Base-by-base conservation (phyloP, 768 basidiomycete genomes). In the Lactarius evosmus region DNA sequence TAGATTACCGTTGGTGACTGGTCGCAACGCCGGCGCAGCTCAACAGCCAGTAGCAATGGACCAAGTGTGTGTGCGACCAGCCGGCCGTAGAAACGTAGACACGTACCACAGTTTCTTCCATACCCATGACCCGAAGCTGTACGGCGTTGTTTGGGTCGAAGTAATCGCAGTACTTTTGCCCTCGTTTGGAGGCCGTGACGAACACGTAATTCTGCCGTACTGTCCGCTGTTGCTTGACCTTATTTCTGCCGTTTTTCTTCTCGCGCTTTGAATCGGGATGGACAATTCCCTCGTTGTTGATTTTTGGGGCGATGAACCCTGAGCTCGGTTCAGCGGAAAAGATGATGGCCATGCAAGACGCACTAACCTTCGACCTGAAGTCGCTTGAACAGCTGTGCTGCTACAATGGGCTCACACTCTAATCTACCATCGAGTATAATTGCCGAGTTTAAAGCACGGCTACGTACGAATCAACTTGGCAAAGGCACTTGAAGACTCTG, bases 341-440 rank as follows among this genome's bases (percentile, higher is more conserved):
- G 25, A 49, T 5, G 19, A 32, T 58, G 36, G 17, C 22, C 32
- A 55, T 34, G n/a, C 40, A 25, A 14, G 52, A 36, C 59, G 64
- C 8, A 19, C 4, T 30, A 17, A 88, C 91, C 88, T 79, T 92
- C 87, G 38, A 78, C 78, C 73, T 91, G 87, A 17, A 93, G 79
- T 52, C 86, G 76, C 70, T 83, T 85, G 69, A 91, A 81, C 36
- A 91, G 74, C 67, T 88, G 87, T 3, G 81, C 79, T 34, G 84
- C 82, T 7, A 86, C 77, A 17, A 79, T 71, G 53, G 80, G 76
- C 59, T 83, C 78, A 54, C 83, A 84, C 44, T 82, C 88, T 85
- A 65, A 33, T 12, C 59, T 38, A 63, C 55, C 32, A 69, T 56
- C 34, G 29, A n/a, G 58, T 25, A 49, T 32, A 41, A 40, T 22